Base-by-base conservation (phyloP, 2,329 filamentous ascomycete genomes). In the Aspergillus tubingensis region DNA sequence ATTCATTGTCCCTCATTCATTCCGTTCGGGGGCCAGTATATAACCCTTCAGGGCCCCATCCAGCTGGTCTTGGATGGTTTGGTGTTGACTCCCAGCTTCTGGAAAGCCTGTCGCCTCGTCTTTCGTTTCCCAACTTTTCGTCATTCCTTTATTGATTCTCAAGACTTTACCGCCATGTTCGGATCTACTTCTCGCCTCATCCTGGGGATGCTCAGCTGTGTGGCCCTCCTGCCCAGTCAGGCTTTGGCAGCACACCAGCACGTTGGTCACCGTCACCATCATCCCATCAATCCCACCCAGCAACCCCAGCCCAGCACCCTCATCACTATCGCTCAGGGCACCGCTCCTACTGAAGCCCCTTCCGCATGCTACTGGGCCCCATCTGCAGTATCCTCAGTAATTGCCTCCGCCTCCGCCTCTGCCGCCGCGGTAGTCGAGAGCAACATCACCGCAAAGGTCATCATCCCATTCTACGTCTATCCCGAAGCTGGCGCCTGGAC, bases 391-490 rank as follows among this genome's bases (percentile, higher is more conserved):
- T 15, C 51, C 5, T 47, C 53, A 2, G 27, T 25, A 17, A 23
- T 19, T 11, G 19, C 41, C 8, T n/a, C 25, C 5, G 38, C 52
- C 2, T 53, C 50, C 13, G 32, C 51, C 15, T 44, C 38, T 1
- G 38, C 38, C 38, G 27, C 52, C 2, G 19, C 38, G 6, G 38
- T 19, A 8, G 4, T 25, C 1, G 15, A 15, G 15, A 55, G 19
- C 39, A 15, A 7, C 23, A 43, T 32, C n/a, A 44, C 27, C 41
- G 53, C 53, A 2, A 23, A 56, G 8, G 44, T 62, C 11, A 56
- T 62, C 38, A 62, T 69, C 39, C 67, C 67, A 7, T 61, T 66
- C 8, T 69, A 69, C 48, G 30, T 64, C 21, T 69, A 69, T 53
- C 67, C 67, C 44, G 15, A 6, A 3, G 21, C 52, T 0, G 66